phyloP scores from a whole-genome alignment of 139 green algal species.

The Chlamydomonas sphaeroides region DNA sequence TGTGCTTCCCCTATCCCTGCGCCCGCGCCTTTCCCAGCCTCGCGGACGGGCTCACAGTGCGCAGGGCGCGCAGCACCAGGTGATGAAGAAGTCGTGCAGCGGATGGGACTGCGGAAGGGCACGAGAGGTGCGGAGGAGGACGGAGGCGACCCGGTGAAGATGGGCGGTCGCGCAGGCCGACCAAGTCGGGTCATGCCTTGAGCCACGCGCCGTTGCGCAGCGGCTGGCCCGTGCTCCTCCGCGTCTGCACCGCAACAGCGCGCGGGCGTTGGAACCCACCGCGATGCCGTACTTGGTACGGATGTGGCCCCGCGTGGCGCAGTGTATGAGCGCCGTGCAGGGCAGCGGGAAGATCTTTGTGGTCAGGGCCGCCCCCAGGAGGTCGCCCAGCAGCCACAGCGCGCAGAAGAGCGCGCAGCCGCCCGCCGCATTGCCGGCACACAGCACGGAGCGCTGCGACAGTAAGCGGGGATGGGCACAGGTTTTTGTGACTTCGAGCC shows the following conservation, averaged over 20 bases:
- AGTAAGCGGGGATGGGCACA: too few relatives aligned
- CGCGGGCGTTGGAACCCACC: too few relatives aligned
- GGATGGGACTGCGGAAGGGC: slow-evolving; percentile 19
- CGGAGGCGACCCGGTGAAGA: too few relatives aligned
- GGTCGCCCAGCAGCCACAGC: slow-evolving; percentile 29
- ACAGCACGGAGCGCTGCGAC: slow-evolving; percentile 6
- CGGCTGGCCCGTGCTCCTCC: too few relatives aligned
- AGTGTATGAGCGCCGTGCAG: slow-evolving; percentile 20
- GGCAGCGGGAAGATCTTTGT: not conserved
- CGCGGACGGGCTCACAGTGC: too few relatives aligned
- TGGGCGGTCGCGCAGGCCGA: too few relatives aligned
- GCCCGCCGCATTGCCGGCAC: slow-evolving; percentile 5
- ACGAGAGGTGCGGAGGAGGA: not conserved
- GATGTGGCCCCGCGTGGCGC: not conserved
- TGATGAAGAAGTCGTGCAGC: slow-evolving; percentile 31
- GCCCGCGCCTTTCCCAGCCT: too few relatives aligned
- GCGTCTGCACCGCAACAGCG: too few relatives aligned
- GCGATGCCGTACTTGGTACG: slow-evolving; percentile 35
- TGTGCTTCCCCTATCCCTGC: too few relatives aligned
- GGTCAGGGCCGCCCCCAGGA: slow-evolving; percentile 5
- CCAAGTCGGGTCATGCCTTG: too few relatives aligned
- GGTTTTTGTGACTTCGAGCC: not conserved
- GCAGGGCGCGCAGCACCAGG: slow-evolving; percentile 33
- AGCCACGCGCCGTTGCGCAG: too few relatives aligned
- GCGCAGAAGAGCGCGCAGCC: slow-evolving; percentile 9